Evolutionary conservation across 768 basidiomycete species (phyloP).

Genomic region (Hypsizygus marmoreus): DNA sequence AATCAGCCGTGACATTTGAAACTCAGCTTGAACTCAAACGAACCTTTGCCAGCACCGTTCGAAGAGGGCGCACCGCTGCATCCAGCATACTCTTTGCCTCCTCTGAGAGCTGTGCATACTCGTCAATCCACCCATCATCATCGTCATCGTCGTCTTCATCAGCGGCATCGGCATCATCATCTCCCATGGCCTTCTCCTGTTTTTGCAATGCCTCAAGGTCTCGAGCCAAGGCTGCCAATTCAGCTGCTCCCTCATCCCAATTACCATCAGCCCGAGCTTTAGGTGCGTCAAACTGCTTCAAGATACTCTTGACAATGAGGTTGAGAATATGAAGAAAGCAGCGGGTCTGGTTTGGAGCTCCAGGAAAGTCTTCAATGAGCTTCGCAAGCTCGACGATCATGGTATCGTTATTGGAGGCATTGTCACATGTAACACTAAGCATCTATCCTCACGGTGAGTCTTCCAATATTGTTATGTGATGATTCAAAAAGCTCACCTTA

Average conservation of each 20-base stretch:
- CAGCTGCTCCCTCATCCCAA: background rate
- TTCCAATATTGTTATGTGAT: background rate
- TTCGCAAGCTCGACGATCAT: conserved; percentile 32
- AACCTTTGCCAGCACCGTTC: conserved; percentile 27
- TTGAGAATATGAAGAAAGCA: conserved; percentile 44
- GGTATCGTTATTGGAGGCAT: conserved; percentile 34
- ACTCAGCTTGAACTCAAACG: background rate
- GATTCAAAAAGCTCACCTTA: conserved; percentile 3
- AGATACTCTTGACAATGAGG: conserved; percentile 33
- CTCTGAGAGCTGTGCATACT: conserved; percentile 11
- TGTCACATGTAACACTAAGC: conserved; percentile 36
- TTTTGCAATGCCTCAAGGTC: conserved; percentile 6
- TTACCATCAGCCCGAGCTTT: conserved; percentile 6
- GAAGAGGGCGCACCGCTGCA: conserved; percentile 15
- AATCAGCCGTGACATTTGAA: background rate
- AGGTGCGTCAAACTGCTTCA: conserved; percentile 34
- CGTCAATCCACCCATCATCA: conserved; percentile 13
- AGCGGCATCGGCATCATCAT: conserved; percentile 7
- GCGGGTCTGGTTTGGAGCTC: conserved; percentile 19
- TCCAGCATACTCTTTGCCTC: conserved; percentile 15
- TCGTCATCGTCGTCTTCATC: conserved; percentile 23
- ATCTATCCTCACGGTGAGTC: conserved; percentile 19
- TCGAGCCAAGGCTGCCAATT: background rate
- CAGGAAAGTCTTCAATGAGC: conserved; percentile 22
- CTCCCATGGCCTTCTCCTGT: conserved; percentile 5